phyloP scores from a whole-genome alignment of 2,329 filamentous ascomycete species.

The Claviceps humidiphila region DNA sequence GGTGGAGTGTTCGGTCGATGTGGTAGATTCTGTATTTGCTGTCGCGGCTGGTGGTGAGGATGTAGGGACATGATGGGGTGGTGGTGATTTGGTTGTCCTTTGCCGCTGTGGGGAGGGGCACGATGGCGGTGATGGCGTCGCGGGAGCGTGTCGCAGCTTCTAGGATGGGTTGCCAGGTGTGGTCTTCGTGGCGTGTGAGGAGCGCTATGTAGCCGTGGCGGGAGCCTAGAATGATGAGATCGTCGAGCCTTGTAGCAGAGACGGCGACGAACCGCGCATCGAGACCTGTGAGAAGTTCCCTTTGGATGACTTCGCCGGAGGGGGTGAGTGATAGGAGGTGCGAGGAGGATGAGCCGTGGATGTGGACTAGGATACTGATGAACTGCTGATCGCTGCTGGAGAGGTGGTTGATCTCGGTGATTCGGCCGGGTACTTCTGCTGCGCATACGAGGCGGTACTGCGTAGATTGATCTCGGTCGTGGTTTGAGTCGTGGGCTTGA shows the following conservation, averaged over 20 bases:
- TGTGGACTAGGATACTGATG: constrained; percentile 29
- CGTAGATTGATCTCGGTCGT: background rate
- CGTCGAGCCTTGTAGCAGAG: constrained; percentile 27
- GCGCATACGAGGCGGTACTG: constrained; percentile 17
- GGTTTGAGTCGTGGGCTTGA: too few species aligned
- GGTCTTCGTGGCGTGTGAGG: constrained; percentile 12
- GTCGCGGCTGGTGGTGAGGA: constrained; percentile 66
- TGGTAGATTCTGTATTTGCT: constrained; percentile 58
- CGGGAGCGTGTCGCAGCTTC: constrained; percentile 28
- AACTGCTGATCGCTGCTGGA: constrained; percentile 2
- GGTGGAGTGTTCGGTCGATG: constrained; percentile 13
- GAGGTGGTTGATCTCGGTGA: constrained; percentile 37
- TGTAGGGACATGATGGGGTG: constrained; percentile 20
- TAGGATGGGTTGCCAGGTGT: constrained; percentile 15
- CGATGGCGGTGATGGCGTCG: constrained; percentile 58
- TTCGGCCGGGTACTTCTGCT: constrained; percentile 30
- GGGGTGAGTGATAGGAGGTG: constrained; percentile 27
- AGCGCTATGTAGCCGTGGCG: constrained; percentile 35
- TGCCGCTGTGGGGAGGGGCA: constrained; percentile 25
- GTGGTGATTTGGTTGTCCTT: background rate
- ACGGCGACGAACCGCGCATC: constrained; percentile 38
- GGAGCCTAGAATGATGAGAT: constrained; percentile 39
- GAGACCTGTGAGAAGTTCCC: constrained; percentile 22
- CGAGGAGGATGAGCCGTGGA: constrained; percentile 32
- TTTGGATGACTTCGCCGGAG: constrained; percentile 15